A percentile compares a stretch with the other conserved stretches of the same genome.
These are phyloP conservation scores for Nemania sp. DNA, from an alignment of 2,329 filamentous ascomycete genomes.

Conservation along the genomic window DNA sequence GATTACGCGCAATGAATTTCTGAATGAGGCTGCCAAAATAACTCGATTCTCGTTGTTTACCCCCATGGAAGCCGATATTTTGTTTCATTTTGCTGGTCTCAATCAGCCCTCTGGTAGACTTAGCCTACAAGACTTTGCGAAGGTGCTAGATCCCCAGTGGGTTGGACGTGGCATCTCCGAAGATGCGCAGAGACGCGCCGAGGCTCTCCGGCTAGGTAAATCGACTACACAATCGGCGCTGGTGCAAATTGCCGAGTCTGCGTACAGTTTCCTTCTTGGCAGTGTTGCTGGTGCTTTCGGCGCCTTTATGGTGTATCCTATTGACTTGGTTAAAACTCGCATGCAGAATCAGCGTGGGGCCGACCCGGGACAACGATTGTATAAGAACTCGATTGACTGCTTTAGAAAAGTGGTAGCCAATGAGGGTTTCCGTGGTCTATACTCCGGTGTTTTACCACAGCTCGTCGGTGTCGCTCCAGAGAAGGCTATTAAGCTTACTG, in stretches of 20 bases:
- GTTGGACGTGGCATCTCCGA: slow-evolving; percentile 70
- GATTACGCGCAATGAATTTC: slow-evolving; percentile 93
- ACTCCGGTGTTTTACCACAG: slow-evolving; percentile 95
- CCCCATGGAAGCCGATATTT: slow-evolving; percentile 97
- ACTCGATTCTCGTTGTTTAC: slow-evolving; percentile 97
- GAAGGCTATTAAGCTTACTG: slow-evolving; percentile 98
- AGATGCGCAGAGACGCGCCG: slow-evolving; percentile 54
- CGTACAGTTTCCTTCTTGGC: slow-evolving; percentile 90
- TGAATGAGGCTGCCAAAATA: slow-evolving; percentile 90
- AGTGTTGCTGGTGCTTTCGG: slow-evolving; percentile 95
- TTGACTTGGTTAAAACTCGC: slow-evolving; percentile 97
- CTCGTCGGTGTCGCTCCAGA: slow-evolving; percentile 98
- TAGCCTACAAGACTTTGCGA: slow-evolving; percentile 85
- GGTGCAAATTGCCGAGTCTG: slow-evolving; percentile 76
- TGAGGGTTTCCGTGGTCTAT: slow-evolving; percentile 89
- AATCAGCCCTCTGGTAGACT: slow-evolving; percentile 90
- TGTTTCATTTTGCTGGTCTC: slow-evolving; percentile 97
- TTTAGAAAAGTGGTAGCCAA: slow-evolving; percentile 92
- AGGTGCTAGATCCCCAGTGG: slow-evolving; percentile 95
- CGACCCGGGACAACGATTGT: slow-evolving; percentile 85
- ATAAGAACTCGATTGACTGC: slow-evolving; percentile 98
- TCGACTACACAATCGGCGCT: slow-evolving; percentile 69
- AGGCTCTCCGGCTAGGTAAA: slow-evolving; percentile 59
- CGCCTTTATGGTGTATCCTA: slow-evolving; percentile 99
- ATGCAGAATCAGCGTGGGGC: slow-evolving; percentile 95